A percentile compares a stretch with the other conserved stretches of the same genome.
These are phyloP conservation scores for Rhynchosporium agropyri DNA, from an alignment of 2,329 filamentous ascomycete species.

Conservation along the genomic window DNA sequence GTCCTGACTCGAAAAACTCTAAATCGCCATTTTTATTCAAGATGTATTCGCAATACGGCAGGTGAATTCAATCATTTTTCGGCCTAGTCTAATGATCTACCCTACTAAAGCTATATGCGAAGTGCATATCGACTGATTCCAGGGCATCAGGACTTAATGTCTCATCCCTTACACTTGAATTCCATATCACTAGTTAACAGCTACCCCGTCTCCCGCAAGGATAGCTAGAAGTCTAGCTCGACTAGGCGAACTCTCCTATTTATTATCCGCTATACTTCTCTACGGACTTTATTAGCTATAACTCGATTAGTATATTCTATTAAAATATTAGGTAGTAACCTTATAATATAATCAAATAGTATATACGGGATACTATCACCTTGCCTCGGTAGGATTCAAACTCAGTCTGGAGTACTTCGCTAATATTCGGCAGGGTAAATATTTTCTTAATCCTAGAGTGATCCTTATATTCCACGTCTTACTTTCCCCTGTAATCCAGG, in stretches of 20 bases:
- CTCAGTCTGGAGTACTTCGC: conserved; percentile 17
- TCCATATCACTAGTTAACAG: conserved; percentile 17
- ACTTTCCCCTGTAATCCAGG: conserved; percentile 1
- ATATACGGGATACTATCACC: conserved; percentile 26
- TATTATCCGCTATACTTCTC: conserved; percentile 19
- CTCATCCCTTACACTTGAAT: conserved; percentile 22
- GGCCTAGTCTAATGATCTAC: conserved; percentile 10
- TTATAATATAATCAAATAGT: neutral
- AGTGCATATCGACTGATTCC: too few species aligned
- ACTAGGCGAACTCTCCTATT: conserved; percentile 25
- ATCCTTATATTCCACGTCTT: conserved; percentile 16
- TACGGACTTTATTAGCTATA: conserved; percentile 18
- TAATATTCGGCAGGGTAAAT: conserved; percentile 14
- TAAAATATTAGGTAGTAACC: conserved; percentile 9
- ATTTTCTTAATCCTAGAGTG: conserved; percentile 23
- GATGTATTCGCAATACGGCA: neutral
- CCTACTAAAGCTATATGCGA: too few species aligned
- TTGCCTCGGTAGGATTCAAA: conserved; percentile 20
- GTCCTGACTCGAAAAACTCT: conserved; percentile 1
- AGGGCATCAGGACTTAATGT: neutral
- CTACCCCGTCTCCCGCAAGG: conserved; percentile 9
- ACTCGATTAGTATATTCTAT: conserved; percentile 21
- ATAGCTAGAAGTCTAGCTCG: conserved; percentile 28
- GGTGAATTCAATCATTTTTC: conserved; percentile 2
- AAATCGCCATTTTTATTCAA: neutral